A percentile compares a stretch with the other conserved stretches of the same genome.
Conservation (phyloP, 2,329 filamentous ascomycete genomes). For the Claviceps arundinis region DNA sequence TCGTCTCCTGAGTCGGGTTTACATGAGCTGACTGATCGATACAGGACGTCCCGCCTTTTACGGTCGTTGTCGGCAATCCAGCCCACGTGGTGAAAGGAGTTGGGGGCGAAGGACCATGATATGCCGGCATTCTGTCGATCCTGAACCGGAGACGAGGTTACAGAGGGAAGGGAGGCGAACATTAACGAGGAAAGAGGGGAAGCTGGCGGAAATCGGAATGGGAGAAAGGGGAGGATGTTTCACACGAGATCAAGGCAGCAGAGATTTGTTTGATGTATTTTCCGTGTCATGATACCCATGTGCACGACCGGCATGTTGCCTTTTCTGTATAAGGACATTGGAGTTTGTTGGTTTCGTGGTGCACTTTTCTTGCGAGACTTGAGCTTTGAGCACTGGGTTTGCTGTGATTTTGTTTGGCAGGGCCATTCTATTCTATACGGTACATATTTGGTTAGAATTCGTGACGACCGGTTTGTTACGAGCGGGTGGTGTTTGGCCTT, state of each 20-base stretch:
- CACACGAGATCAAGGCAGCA: background rate
- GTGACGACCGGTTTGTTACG: too few relatives aligned
- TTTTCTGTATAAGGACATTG: slow-evolving; percentile 9
- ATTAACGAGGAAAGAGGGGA: background rate
- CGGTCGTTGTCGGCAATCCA: slow-evolving; percentile 58
- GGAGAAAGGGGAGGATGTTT: background rate
- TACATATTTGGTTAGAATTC: too few relatives aligned
- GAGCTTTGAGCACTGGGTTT: background rate
- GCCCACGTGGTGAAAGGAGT: slow-evolving; percentile 40
- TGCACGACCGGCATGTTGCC: slow-evolving; percentile 5
- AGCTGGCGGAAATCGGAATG: background rate
- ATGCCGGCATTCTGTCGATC: background rate
- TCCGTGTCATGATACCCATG: slow-evolving; percentile 20
- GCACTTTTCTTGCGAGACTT: background rate
- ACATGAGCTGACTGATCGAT: background rate
- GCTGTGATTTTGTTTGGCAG: background rate
- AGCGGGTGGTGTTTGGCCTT: too few relatives aligned
- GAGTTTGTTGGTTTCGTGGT: background rate
- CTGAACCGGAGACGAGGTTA: too few relatives aligned
- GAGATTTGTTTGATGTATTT: background rate
- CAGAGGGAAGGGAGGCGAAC: background rate
- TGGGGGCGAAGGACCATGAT: slow-evolving; percentile 19
- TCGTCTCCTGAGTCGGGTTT: background rate
- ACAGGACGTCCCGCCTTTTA: slow-evolving; percentile 52
- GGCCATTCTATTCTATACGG: too few relatives aligned